Conservation (phyloP, 1,139 yeast species). For the Protomyces lactucae-debilis region DNA sequence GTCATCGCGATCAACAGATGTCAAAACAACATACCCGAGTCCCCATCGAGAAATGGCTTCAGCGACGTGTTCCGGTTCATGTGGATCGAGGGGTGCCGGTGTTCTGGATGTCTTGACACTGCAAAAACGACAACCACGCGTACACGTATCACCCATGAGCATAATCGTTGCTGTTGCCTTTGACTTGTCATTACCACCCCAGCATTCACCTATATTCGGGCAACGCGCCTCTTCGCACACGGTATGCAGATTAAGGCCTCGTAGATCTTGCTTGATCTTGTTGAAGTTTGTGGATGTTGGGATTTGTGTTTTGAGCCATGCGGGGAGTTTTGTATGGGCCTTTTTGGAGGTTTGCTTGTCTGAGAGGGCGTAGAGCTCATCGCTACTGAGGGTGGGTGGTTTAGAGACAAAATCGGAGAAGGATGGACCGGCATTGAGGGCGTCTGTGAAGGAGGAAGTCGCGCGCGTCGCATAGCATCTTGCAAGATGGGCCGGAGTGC, state of each 20-base stretch:
- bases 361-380: conserved; percentile 22
- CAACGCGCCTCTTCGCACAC: conserved; percentile 99
- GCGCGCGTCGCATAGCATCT: conserved; percentile 40
- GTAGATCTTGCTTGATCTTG: conserved; percentile 75
- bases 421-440: conserved; percentile 78
- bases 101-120: conserved; percentile 86
- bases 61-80: conserved; percentile 96
- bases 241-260: conserved; percentile 72
- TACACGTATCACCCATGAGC: conserved; percentile 97
- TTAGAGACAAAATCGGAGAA: conserved; percentile 87
- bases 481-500: not conserved
- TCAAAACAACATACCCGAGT: conserved; percentile 91
- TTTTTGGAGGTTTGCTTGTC: conserved; percentile 21
- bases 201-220: conserved; percentile 98
- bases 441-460: conserved; percentile 62
- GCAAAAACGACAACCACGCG: conserved; percentile 97
- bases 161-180: conserved; percentile 99
- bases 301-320: conserved; percentile 83
- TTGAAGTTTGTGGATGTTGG: conserved; percentile 85
- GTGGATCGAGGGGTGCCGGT: conserved; percentile 88
- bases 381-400: conserved; percentile 47
- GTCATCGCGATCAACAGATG: conserved; percentile 98
- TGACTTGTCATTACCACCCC: conserved; percentile 92
- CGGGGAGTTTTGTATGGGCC: conserved; percentile 49
- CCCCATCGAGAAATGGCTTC: conserved; percentile 99